Evolutionary conservation across 2,329 filamentous ascomycete species (phyloP).

Genomic region (Cladosporium austrohemisphaericum): DNA sequence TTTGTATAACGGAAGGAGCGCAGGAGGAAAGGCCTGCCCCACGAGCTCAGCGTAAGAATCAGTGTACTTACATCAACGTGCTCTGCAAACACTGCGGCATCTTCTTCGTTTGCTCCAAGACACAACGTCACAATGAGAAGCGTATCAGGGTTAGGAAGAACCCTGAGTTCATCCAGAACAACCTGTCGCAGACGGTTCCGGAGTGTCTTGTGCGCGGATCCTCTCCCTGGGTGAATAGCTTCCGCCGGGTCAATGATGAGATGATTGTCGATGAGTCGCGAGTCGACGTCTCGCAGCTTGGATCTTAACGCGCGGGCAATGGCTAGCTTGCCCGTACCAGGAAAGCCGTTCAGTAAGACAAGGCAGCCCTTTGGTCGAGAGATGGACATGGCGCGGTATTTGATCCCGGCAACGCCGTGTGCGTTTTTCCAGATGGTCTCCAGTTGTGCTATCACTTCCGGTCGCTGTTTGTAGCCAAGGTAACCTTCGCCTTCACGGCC

Average conservation of each 20-base stretch:
- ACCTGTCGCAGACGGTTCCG: neutral
- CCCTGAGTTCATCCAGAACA: neutral
- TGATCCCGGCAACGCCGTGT: neutral
- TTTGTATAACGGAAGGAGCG: neutral
- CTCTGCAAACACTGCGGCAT: neutral
- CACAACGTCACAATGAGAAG: neutral
- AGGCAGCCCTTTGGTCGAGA: neutral
- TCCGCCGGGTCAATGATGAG: neutral
- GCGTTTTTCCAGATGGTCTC: neutral
- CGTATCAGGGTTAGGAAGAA: neutral
- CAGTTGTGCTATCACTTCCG: neutral
- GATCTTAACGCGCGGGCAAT: neutral
- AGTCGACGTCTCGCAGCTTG: neutral
- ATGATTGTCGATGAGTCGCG: constrained; percentile 1
- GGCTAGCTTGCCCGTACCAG: neutral
- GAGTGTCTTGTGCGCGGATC: neutral
- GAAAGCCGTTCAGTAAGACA: constrained; percentile 1
- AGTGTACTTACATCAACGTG: neutral
- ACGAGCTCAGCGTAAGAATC: neutral
- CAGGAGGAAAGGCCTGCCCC: too few relatives aligned
- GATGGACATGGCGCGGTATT: neutral
- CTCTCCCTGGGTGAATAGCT: constrained; percentile 1
- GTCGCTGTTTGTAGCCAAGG: neutral
- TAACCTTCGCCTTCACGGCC: neutral
- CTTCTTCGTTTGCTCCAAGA: neutral